phyloP scores from a whole-genome alignment of 257 asterid species.

The Solanum pimpinellifolium region DNA sequence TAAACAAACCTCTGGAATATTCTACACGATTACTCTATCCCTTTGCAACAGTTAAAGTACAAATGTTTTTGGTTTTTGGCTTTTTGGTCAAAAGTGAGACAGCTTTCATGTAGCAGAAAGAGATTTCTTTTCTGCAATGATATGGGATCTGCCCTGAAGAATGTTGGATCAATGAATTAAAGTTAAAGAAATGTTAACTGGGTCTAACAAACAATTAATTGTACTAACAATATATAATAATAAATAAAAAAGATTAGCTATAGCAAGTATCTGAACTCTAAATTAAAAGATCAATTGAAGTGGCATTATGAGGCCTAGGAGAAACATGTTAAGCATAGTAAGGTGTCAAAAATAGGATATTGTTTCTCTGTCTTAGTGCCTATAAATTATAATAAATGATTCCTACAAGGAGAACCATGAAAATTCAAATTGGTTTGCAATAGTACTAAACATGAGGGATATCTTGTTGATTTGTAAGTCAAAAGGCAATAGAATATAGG shows the following conservation, averaged over 20 bases:
- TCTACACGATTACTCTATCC: not conserved
- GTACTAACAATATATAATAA: not conserved
- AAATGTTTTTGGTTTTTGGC: not conserved
- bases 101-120: not conserved
- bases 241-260: not conserved
- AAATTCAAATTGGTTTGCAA: not conserved
- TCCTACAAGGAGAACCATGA: not conserved
- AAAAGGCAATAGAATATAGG: not conserved
- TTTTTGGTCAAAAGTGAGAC: not conserved
- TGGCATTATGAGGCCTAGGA: not conserved
- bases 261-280: not conserved
- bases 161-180: not conserved
- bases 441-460: not conserved
- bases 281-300: not conserved
- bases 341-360: not conserved
- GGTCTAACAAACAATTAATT: not conserved
- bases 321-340: not conserved
- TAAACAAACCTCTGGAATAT: not conserved
- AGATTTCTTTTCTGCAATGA: not conserved
- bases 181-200: not conserved
- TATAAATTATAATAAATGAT: not conserved
- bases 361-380: not conserved
- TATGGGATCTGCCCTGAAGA: not conserved
- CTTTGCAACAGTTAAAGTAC: not conserved
- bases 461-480: not conserved